A percentile compares a stretch with the other conserved stretches of the same genome.
These are phyloP conservation scores for Populus simonii DNA, from an alignment of 345 rosid genomes.

Conservation along the genomic window DNA sequence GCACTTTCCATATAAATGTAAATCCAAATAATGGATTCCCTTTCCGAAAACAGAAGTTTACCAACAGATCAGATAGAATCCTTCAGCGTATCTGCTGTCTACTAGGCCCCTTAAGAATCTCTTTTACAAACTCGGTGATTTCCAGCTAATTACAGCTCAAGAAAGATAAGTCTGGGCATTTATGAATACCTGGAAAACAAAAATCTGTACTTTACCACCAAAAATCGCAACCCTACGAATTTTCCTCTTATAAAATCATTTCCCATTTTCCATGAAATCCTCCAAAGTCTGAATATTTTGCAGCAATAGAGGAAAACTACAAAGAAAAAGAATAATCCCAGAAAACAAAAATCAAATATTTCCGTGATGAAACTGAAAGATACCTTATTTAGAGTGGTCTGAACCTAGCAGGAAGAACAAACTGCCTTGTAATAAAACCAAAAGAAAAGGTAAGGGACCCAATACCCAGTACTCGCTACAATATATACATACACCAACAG, in stretches of 20 bases:
- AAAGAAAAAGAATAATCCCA: constrained; percentile 19
- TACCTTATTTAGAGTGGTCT: constrained; percentile 2
- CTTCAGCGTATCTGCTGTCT: not conserved
- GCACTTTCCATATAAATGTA: constrained; percentile 46
- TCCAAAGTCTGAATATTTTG: constrained; percentile 21
- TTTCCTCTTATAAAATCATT: constrained; percentile 12
- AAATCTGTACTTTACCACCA: constrained; percentile 28
- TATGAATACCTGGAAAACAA: constrained; percentile 10
- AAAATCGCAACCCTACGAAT: constrained; percentile 29
- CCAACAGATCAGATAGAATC: constrained; percentile 23
- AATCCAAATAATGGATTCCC: constrained; percentile 30
- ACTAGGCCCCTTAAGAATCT: constrained; percentile 3
- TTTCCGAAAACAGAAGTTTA: constrained; percentile 32
- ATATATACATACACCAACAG: constrained; percentile 11
- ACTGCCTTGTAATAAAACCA: constrained; percentile 18
- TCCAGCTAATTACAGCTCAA: constrained; percentile 43
- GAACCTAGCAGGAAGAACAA: constrained; percentile 18
- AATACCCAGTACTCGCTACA: constrained; percentile 15
- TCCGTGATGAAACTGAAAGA: not conserved
- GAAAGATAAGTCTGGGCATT: constrained; percentile 5
- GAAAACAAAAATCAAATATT: constrained; percentile 16
- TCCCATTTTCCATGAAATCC: constrained; percentile 26
- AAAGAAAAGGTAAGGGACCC: constrained; percentile 30
- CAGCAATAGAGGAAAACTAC: constrained; percentile 20
- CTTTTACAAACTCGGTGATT: constrained; percentile 15